Evolutionary conservation across 768 basidiomycete species (phyloP).

Genomic region (Strobilomyces confusus): DNA sequence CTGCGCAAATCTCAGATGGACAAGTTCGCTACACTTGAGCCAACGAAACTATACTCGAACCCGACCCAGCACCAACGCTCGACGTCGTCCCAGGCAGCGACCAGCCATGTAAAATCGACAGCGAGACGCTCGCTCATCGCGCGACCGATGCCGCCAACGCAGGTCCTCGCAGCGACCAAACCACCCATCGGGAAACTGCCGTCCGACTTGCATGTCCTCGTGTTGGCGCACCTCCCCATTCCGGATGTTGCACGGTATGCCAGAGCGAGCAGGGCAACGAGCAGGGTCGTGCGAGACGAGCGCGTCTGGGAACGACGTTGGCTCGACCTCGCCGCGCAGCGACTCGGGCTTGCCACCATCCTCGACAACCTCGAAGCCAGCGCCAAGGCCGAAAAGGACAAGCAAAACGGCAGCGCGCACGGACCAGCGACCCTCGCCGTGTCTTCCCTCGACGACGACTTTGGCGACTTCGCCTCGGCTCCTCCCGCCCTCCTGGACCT

Average conservation of each 20-base stretch:
- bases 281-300: slow-evolving; percentile 65
- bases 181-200: slow-evolving; percentile 74
- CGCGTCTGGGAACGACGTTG: slow-evolving; percentile 75
- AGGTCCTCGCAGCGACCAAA: slow-evolving; percentile 10
- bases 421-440: slow-evolving; percentile 61
- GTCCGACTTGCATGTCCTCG: slow-evolving; percentile 65
- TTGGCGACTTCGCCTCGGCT: slow-evolving; percentile 77
- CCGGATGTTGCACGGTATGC: slow-evolving; percentile 79
- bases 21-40: slow-evolving; percentile 83
- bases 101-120: slow-evolving; percentile 20
- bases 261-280: slow-evolving; percentile 59
- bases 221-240: slow-evolving; percentile 71
- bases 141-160: neutral
- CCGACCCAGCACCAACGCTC: no score
- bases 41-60: slow-evolving; percentile 50
- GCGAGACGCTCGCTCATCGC: neutral
- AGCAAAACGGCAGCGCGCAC: slow-evolving; percentile 31
- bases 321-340: slow-evolving; percentile 52
- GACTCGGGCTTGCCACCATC: slow-evolving; percentile 40
- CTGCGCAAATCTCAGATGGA: slow-evolving; percentile 50
- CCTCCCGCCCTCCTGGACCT: slow-evolving; percentile 21
- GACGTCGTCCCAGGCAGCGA: neutral
- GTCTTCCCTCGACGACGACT: slow-evolving; percentile 57
- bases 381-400: slow-evolving; percentile 35
- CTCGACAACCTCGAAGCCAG: slow-evolving; percentile 57